Base-by-base conservation (phyloP, 2,329 filamentous ascomycete genomes). In the Pseudocercospora fuligena region DNA sequence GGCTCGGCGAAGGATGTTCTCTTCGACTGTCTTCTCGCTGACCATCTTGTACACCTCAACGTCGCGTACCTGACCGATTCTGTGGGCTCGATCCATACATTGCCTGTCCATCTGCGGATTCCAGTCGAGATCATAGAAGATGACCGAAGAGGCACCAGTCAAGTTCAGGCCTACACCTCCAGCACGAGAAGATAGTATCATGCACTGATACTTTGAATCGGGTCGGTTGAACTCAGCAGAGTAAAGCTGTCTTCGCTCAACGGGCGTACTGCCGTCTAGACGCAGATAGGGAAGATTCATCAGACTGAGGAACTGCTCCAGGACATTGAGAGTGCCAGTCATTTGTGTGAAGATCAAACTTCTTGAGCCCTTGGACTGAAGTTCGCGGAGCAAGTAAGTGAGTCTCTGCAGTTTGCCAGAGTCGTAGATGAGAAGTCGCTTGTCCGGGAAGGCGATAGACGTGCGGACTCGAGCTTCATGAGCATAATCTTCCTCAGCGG, bases 31-130 rank as follows among this genome's bases (percentile, higher is more conserved):
- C 74, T 83, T 82, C 71, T 85, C 83, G 66, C 77, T 80, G 63
- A 85, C 83, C 71, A 85, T 83, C 66, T 84, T 93, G 81, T 98
- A 99, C 66, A 99, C 98, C 78, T 98, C 94, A 33, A 99, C 95
- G 77, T 99, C 95, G 31, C 95, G 90, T 0, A 95, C 98, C 79
- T 99, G 95, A 1, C 95, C 95, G 72, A 99, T 99, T 71, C 95
- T 92, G 81, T 99, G 95, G 74, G 93, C 96, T 74, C 95, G 89
- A 78, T 99, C 96, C 81, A 99, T 96, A 75, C 95, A 99, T 80
- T 99, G 95, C 80, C 97, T 97, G 82, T 99, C 95, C 95, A 99
- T 99, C 60, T 96, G 95, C 0, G 95, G 95, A 75, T 99, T 99
- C 96, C 96, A 99, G 78, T 99, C 95, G 66, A 98, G 89, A 76